These are phyloP conservation scores for Fusarium equiseti DNA, from an alignment of 2,329 filamentous ascomycete genomes.

Conservation along the genomic window DNA sequence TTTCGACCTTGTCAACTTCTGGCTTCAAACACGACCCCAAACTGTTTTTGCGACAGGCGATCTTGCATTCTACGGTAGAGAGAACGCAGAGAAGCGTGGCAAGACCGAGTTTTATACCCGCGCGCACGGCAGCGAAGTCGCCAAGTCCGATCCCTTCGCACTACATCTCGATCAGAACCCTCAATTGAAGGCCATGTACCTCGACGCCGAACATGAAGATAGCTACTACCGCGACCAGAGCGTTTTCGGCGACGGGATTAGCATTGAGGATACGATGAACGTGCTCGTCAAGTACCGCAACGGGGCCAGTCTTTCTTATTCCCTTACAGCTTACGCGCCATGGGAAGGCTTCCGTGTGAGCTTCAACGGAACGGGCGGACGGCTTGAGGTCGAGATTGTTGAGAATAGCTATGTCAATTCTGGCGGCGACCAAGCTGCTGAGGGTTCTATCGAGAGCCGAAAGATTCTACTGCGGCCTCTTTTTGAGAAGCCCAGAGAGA, in stretches of 20 bases:
- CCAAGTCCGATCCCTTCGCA: slow-evolving; percentile 68
- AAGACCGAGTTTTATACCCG: slow-evolving; percentile 64
- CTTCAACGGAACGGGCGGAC: slow-evolving; percentile 69
- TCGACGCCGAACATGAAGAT: slow-evolving; percentile 73
- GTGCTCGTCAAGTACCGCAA: slow-evolving; percentile 68
- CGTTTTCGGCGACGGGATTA: slow-evolving; percentile 73
- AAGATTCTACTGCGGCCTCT: slow-evolving; percentile 64
- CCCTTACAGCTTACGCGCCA: slow-evolving; percentile 69
- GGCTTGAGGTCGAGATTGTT: slow-evolving; percentile 71
- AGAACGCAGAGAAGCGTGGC: slow-evolving; percentile 70
- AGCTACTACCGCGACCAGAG: slow-evolving; percentile 72
- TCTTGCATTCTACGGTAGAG: slow-evolving; percentile 70
- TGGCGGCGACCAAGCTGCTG: slow-evolving; percentile 67
- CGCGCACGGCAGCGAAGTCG: slow-evolving; percentile 62
- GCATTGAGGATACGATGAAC: slow-evolving; percentile 74
- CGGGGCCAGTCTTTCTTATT: slow-evolving; percentile 70
- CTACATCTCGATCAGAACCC: slow-evolving; percentile 65
- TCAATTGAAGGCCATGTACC: slow-evolving; percentile 69
- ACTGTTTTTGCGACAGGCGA: slow-evolving; percentile 70
- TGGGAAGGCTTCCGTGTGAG: slow-evolving; percentile 71
- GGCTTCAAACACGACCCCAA: slow-evolving; percentile 66
- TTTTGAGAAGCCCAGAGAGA: slow-evolving; percentile 67
- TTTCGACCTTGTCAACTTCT: slow-evolving; percentile 74
- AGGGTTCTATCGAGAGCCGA: slow-evolving; percentile 64
- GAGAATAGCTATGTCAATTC: slow-evolving; percentile 73